A percentile compares a stretch with the other conserved stretches of the same genome.
Evolutionary conservation across 2,329 filamentous ascomycete genomes (phyloP).

Genomic region (Colletotrichum tabaci): DNA sequence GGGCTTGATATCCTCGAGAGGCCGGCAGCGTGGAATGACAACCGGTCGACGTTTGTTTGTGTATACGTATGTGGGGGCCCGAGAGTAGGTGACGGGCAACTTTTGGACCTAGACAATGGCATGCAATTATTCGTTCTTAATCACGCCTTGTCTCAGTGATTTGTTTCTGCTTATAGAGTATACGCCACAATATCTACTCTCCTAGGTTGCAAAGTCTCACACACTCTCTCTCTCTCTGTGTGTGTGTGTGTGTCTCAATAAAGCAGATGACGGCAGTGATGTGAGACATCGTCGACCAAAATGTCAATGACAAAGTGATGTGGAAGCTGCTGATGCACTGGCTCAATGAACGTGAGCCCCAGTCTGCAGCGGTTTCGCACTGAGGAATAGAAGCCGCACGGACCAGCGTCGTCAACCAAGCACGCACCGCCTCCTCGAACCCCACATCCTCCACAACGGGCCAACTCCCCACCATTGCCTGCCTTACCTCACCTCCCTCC

Average conservation of each 20-base stretch:
- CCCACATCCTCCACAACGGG: conserved; percentile 39
- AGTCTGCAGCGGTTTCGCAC: conserved; percentile 22
- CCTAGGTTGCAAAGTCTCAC: no score
- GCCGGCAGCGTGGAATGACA: conserved; percentile 23
- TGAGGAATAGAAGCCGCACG: conserved; percentile 18
- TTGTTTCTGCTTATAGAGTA: conserved; percentile 23
- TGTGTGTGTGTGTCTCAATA: no score
- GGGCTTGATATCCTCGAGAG: conserved; percentile 32
- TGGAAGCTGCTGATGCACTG: conserved; percentile 2
- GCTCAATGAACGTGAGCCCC: neutral
- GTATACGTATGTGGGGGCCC: conserved; percentile 40
- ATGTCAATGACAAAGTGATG: neutral
- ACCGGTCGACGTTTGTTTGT: conserved; percentile 35
- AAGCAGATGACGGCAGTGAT: neutral
- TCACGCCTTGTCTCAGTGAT: conserved; percentile 21
- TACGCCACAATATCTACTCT: neutral
- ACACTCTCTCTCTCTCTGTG: no score
- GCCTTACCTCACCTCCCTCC: conserved; percentile 38
- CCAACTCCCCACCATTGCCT: conserved; percentile 39
- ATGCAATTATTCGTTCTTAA: conserved; percentile 40
- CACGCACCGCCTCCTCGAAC: conserved; percentile 39
- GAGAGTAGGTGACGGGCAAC: conserved; percentile 19
- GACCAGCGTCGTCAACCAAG: conserved; percentile 20
- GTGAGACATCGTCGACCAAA: neutral
- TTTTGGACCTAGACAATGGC: conserved; percentile 42